phyloP scores from a whole-genome alignment of 768 basidiomycete species.

The Guyanaporus albipodus region DNA sequence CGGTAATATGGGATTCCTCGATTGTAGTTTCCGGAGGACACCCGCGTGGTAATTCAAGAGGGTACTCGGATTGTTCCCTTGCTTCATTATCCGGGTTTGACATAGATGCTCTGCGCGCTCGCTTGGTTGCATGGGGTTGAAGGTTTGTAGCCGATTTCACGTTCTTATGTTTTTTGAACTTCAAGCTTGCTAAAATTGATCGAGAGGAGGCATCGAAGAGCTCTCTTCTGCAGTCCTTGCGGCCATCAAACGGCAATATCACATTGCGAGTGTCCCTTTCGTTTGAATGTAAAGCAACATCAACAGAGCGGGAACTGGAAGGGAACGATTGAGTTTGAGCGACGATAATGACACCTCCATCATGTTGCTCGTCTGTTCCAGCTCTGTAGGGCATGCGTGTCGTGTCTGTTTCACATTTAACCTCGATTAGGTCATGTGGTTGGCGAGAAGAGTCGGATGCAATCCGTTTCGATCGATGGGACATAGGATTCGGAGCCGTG shows the following conservation, averaged over 20 bases:
- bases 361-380: not conserved
- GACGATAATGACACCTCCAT: not conserved
- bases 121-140: constrained; percentile 8
- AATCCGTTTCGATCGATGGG: constrained; percentile 12
- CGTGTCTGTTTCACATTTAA: not conserved
- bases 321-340: not conserved
- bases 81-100: not conserved
- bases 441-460: constrained; percentile 3
- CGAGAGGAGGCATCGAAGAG: not conserved
- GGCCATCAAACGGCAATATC: not conserved
- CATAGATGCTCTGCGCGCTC: constrained; percentile 10
- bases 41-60: not conserved
- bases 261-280: not conserved
- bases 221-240: not conserved
- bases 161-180: not conserved
- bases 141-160: not conserved
- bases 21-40: not conserved
- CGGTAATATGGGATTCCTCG: not conserved
- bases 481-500: not conserved
- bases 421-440: not conserved
- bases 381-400: not conserved
- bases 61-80: not conserved
- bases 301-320: not conserved
- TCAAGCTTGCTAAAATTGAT: not conserved
- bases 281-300: not conserved